These are phyloP conservation scores for Cystoderma amianthinum DNA, from an alignment of 768 basidiomycete species.

Conservation along the genomic window DNA sequence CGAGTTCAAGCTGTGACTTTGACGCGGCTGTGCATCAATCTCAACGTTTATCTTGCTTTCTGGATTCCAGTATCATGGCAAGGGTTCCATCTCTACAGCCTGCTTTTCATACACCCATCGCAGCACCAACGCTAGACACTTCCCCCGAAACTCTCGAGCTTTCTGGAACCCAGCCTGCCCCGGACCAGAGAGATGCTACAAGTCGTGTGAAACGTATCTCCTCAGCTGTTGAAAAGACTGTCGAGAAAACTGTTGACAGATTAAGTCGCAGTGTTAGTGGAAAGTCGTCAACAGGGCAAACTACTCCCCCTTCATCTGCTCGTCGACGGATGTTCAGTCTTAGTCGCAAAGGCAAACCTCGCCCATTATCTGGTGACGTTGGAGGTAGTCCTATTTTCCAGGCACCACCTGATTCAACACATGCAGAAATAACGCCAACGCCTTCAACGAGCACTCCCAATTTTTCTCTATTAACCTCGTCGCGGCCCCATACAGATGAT, in stretches of 20 bases:
- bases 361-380: constrained; percentile 28
- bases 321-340: constrained; percentile 51
- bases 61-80: constrained; percentile 14
- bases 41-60: constrained; percentile 4
- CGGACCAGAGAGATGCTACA: constrained; percentile 16
- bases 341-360: constrained; percentile 43
- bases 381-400: constrained; percentile 15
- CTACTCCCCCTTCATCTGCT: constrained; percentile 25
- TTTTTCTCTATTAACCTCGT: constrained; percentile 19
- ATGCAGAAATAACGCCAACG: constrained; percentile 3
- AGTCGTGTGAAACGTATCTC: constrained; percentile 49
- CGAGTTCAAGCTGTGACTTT: background rate
- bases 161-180: constrained; percentile 17
- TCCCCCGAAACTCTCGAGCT: constrained; percentile 23
- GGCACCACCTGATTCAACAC: background rate
- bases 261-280: constrained; percentile 52
- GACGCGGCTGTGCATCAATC: constrained; percentile 4
- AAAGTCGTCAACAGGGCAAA: constrained; percentile 22
- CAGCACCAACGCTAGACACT: constrained; percentile 21
- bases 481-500: constrained; percentile 23
- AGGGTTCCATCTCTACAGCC: constrained; percentile 14
- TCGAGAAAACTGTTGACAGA: constrained; percentile 57
- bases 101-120: constrained; percentile 13
- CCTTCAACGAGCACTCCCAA: constrained; percentile 21
- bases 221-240: constrained; percentile 34